A percentile compares a stretch with the other conserved stretches of the same genome.
Conservation (phyloP, 2,329 filamentous ascomycete species). For the Exserohilum turcica region DNA sequence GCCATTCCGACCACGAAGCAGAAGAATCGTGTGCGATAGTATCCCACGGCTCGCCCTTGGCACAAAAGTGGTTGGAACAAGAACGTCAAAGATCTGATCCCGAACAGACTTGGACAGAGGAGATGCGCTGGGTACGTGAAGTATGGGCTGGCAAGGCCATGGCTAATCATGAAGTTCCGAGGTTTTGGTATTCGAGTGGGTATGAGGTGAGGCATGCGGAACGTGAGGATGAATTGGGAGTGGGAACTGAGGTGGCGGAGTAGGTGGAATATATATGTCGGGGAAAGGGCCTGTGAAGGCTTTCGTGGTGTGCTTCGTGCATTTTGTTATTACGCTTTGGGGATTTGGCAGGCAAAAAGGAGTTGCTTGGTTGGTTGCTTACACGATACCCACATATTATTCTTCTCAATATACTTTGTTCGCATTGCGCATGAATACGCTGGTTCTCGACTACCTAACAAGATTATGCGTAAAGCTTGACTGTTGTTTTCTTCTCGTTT, state of each 20-base stretch:
- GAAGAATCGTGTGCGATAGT: neutral
- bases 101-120: constrained; percentile 6
- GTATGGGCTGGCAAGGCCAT: constrained; percentile 7
- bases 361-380: neutral
- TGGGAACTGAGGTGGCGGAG: neutral
- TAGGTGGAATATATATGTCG: neutral
- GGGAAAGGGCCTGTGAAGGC: neutral
- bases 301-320: neutral
- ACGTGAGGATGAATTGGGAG: neutral
- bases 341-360: neutral
- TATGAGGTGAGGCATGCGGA: neutral
- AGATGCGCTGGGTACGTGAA: constrained; percentile 5
- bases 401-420: neutral
- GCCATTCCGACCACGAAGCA: neutral
- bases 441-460: neutral
- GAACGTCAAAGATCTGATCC: constrained; percentile 12
- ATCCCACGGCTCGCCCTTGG: neutral
- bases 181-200: neutral
- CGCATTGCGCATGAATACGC: neutral
- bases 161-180: neutral
- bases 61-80: constrained; percentile 8
- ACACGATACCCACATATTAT: neutral
- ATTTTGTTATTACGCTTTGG: neutral
- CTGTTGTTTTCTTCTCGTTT: neutral
- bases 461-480: neutral